Conservation (phyloP, 139 green algal species). For the Pleodorina starrii region DNA sequence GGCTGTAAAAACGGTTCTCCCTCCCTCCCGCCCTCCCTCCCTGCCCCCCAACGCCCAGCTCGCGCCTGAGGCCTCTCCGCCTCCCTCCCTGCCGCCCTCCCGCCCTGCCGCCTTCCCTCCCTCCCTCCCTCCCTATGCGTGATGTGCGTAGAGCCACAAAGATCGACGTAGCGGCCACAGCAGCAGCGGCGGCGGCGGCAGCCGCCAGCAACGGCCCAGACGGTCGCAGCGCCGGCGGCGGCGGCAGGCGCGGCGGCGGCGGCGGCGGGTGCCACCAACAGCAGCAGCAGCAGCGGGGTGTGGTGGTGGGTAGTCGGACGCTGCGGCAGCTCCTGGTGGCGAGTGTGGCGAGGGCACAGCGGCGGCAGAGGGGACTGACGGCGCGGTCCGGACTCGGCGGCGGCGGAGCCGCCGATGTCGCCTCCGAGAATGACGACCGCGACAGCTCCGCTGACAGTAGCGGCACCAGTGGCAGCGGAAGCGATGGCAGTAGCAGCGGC, state of each 20-base stretch:
- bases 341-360: background rate
- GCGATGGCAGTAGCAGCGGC: background rate
- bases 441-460: background rate
- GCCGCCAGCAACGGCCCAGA: no score
- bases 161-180: constrained; percentile 11
- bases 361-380: constrained; percentile 20
- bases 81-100: no score
- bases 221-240: background rate
- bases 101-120: background rate
- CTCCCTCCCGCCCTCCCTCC: no score
- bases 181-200: background rate
- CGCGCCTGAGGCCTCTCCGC: no score
- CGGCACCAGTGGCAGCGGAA: background rate
- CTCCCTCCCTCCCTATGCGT: background rate
- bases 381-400: background rate
- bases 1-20: no score
- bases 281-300: background rate
- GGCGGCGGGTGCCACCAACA: background rate
- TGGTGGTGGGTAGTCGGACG: constrained; percentile 14
- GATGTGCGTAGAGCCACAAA: constrained; percentile 11
- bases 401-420: background rate
- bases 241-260: background rate
- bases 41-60: no score
- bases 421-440: background rate
- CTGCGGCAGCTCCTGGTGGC: constrained; percentile 3